Evolutionary conservation across 805 yeast species (phyloP), one percentile per base, ranked within the genome.

Genomic region (Starmera pachycereana): DNA sequence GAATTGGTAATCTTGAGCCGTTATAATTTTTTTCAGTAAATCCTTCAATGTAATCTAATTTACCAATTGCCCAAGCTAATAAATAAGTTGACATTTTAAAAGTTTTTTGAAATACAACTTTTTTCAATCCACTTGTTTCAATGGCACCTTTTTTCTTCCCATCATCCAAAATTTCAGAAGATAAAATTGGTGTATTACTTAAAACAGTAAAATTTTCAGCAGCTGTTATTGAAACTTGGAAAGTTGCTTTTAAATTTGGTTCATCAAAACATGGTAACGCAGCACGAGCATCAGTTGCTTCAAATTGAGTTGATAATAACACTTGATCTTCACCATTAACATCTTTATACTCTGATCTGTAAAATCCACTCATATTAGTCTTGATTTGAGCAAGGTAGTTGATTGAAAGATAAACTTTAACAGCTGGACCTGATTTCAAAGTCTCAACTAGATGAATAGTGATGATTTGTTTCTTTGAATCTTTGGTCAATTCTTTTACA

Each of bases 181-280:
- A 60, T 40, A 66, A 61, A 13, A 67, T 76, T 52, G 78, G 82
- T 73, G 80, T 78, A 63, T 79, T 79, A 37, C 84, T 77, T 52
- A 79, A 65, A 48, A 75, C 76, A 33, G 81, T 78, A 50, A 75
- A 65, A 18, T 65, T 59, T 45, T 68, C 67, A 43, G 70, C 69
- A 34, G 81, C 71, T 38, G 81, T 69, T 54, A 84, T 66, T 25
- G 78, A 62, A 44, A 84, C 66, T 39, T 76, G 78, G 54, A 79
- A 84, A 35, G 78, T 68, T 12, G 92, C 87, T 62, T 84, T 84
- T 44, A 81, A 69, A 47, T 81, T 77, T 32, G 95, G 94, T 57
- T 83, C 92, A 60, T 84, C 95, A 51, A 78, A 81, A 57, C 81
- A 82, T 32, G 95, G 95, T 64, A 84, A 80, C 5, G 92, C 90